Evolutionary conservation across 2,329 filamentous ascomycete species (phyloP).

Genomic region (Phyllosticta paracitricarpa): DNA sequence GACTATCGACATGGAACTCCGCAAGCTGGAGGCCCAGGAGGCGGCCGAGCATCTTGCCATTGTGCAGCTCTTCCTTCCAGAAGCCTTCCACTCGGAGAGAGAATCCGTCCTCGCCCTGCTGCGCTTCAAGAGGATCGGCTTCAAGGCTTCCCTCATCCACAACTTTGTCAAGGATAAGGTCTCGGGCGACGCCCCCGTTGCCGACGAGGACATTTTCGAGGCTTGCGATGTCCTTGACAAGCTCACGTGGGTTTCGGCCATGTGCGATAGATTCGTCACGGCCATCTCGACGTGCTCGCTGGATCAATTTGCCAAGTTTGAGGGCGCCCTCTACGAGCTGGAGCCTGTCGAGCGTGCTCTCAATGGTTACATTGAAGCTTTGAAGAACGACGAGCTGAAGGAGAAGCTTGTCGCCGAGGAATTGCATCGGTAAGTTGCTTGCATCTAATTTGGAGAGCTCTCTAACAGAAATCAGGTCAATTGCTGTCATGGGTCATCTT

Average conservation of each 20-base stretch:
- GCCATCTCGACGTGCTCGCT: slow-evolving; percentile 70
- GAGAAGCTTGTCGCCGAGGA: slow-evolving; percentile 74
- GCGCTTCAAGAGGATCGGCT: slow-evolving; percentile 75
- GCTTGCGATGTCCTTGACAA: slow-evolving; percentile 77
- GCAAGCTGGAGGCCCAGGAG: slow-evolving; percentile 79
- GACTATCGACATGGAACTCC: slow-evolving; percentile 83
- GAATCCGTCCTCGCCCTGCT: slow-evolving; percentile 84
- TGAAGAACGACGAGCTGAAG: slow-evolving; percentile 77
- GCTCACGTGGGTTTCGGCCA: slow-evolving; percentile 70
- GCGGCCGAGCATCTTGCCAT: slow-evolving; percentile 81
- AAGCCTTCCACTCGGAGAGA: slow-evolving; percentile 26
- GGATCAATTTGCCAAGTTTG: slow-evolving; percentile 68
- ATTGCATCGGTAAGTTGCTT: slow-evolving; percentile 45
- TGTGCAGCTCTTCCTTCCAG: slow-evolving; percentile 60
- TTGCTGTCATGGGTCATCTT: slow-evolving; percentile 79
- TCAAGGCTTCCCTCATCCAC: slow-evolving; percentile 75
- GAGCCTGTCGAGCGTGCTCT: slow-evolving; percentile 84
- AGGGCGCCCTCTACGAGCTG: slow-evolving; percentile 73
- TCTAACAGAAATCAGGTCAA: slow-evolving; percentile 39
- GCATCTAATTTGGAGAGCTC: slow-evolving; percentile 10
- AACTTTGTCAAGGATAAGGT: slow-evolving; percentile 68
- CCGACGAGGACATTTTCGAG: slow-evolving; percentile 68
- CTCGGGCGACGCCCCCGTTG: slow-evolving; percentile 54
- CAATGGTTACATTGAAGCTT: slow-evolving; percentile 76
- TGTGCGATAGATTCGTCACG: slow-evolving; percentile 75